Conservation (phyloP, 2,329 filamentous ascomycete species). For the Microsporum audouinii region DNA sequence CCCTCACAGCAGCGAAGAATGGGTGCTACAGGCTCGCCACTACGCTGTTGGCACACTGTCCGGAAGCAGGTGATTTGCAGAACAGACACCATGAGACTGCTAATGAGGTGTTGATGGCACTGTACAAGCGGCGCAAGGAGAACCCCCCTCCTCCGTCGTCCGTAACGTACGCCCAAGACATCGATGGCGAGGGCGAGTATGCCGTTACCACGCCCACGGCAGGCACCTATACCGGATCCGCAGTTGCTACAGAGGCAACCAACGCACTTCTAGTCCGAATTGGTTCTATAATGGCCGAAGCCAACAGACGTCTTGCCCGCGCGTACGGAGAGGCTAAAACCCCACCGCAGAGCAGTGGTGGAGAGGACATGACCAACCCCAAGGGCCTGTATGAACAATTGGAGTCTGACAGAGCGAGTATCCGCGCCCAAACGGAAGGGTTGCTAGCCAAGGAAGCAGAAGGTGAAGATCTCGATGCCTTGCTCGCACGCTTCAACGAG, state of each 20-base stretch:
- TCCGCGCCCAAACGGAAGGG: slow-evolving; percentile 30
- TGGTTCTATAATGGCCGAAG: slow-evolving; percentile 57
- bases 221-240: slow-evolving; percentile 30
- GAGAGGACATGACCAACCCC: slow-evolving; percentile 32
- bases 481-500: slow-evolving; percentile 31
- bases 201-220: slow-evolving; percentile 20
- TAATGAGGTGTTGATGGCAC: slow-evolving; percentile 65
- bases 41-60: slow-evolving; percentile 61
- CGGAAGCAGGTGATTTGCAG: slow-evolving; percentile 62
- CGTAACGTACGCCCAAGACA: slow-evolving; percentile 31
- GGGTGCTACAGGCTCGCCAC: slow-evolving; percentile 65
- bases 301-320: slow-evolving; percentile 55
- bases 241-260: slow-evolving; percentile 47
- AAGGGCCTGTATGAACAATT: slow-evolving; percentile 32
- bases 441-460: slow-evolving; percentile 29
- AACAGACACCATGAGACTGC: slow-evolving; percentile 75
- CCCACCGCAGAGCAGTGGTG: slow-evolving; percentile 35
- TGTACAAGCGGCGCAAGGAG: slow-evolving; percentile 58
- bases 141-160: slow-evolving; percentile 63
- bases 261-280: slow-evolving; percentile 59
- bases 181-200: slow-evolving; percentile 23
- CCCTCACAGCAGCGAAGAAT: slow-evolving; percentile 76
- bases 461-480: slow-evolving; percentile 25
- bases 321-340: slow-evolving; percentile 48
- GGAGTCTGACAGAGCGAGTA: slow-evolving; percentile 34